Evolutionary conservation across 352 stramenopile species (phyloP), one percentile per base, ranked within the genome.

Genomic region (Phytophthora pisi): DNA sequence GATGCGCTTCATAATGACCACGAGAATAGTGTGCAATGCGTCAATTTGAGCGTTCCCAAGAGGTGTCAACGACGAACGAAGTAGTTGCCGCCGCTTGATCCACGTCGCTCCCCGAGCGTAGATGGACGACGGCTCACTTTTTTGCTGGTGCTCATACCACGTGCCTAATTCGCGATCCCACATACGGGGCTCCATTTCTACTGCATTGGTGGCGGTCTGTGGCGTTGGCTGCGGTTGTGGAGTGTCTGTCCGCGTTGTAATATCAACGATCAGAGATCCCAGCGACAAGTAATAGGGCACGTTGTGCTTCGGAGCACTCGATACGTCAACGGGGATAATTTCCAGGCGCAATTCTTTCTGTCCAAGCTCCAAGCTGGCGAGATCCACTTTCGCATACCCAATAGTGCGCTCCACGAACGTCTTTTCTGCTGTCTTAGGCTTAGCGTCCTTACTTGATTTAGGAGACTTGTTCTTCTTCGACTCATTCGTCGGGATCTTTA

Each of bases 31-130:
- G 49, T 88, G 70, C n/a, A 92, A 78, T 4, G 77, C 76, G 46
- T 91, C 82, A 18, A 92, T 65, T 43, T 92, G 84, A 4, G 64
- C 62, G 40, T 92, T 92, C 26, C 89, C 78, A 0, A 74, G 84
- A 2, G 84, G 81, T 3, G 75, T 86, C 26, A 92, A 54, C 4
- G 79, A 79, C 1, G 64, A 64, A 1, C 84, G 80, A n/a, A 92
- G 70, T 5, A 75, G 31, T 60, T 81, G 76, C 1, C 84, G 76
- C 3, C 81, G 70, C 4, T 66, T 70, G 20, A 92, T 86, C 10
- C 78, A 79, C 9, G 67, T 88, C 20, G 74, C 18, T 28, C 56
- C 52, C 3, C 47, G 64, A 65, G 43, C 64, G 51, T 51, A 31
- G 4, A 51, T 51, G 23, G 71, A 61, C 1, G 36, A 45, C 5